Base-by-base conservation (phyloP, 2,329 filamentous ascomycete species). In the Colletotrichum lindemuthianum region DNA sequence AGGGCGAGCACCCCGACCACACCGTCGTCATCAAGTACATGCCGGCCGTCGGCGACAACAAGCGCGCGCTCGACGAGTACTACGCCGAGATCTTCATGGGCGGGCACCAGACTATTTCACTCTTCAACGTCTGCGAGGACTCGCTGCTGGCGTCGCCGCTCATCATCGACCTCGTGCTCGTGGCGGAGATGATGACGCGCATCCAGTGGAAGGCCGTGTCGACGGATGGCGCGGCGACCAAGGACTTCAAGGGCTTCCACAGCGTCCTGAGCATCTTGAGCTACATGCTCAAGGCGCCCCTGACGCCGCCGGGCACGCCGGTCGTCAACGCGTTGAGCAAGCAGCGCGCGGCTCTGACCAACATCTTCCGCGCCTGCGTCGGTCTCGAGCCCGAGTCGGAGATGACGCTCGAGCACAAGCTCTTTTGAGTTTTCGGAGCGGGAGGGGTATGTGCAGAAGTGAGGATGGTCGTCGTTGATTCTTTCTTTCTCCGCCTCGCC, bases 11-110 rank as follows among this genome's bases (percentile, higher is more conserved):
- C 79, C 96, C 96, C 2, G 94, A 99, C 77, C 96, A 99, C 84
- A 96, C 92, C 65, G 96, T 99, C 65, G 96, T 99, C 72, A 99
- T 99, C 89, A 99, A 99, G 88, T 99, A 99, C 85, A 97, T 99
- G 94, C 96, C 96, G 40, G 93, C 94, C 68, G 96, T 99, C 52
- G 96, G 96, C 68, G 96, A 99, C 82, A 96, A 97, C 87, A 99
- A 99, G 89, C 93, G 96, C 76, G 96, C 96, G 59, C 86, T 99
- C 59, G 96, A 99, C 75, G 96, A 99, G 86, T 99, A 99, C 87
- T 97, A 97, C 72, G 96, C 93, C 60, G 95, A 99, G 86, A 98
- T 99, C 81, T 99, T 99, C 87, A 87, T 98, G 81, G 96, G 96
- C 70, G 96, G 96, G 45, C 96, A 98, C 82, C 96, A 99, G 85